These are phyloP conservation scores for Colletotrichum sp. DNA, from an alignment of 2,329 filamentous ascomycete genomes.

Conservation along the genomic window DNA sequence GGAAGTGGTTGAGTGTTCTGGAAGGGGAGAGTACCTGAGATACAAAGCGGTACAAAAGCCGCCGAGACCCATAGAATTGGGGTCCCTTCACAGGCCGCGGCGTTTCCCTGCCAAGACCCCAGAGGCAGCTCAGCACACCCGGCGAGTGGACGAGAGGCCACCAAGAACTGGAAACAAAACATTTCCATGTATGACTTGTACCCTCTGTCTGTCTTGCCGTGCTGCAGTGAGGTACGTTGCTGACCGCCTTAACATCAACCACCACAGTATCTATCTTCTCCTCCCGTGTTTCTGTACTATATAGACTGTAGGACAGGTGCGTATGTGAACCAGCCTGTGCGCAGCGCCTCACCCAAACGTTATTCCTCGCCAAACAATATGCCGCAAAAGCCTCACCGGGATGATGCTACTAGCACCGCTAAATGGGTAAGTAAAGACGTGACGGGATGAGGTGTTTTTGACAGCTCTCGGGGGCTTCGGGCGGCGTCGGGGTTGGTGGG, in stretches of 20 bases:
- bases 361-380: not conserved
- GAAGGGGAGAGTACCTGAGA: not conserved
- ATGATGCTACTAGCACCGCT: not conserved
- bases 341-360: not conserved
- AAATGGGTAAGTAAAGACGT: not conserved
- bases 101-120: slow-evolving; percentile 9
- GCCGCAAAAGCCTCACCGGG: not conserved
- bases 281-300: not conserved
- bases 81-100: not conserved
- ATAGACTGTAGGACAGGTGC: not conserved
- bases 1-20: not conserved
- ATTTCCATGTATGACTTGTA: not conserved
- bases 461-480: slow-evolving; percentile 5
- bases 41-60: not conserved
- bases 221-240: not conserved
- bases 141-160: slow-evolving; percentile 6
- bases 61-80: not conserved
- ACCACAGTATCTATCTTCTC: not conserved
- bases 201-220: not conserved
- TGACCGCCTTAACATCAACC: not conserved
- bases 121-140: not conserved
- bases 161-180: not conserved
- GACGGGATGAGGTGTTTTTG: slow-evolving; percentile 3
- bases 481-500: slow-evolving; percentile 5
- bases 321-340: not conserved